Conservation (phyloP, 805 yeast species). For the Candida pseudoglaebosa region DNA sequence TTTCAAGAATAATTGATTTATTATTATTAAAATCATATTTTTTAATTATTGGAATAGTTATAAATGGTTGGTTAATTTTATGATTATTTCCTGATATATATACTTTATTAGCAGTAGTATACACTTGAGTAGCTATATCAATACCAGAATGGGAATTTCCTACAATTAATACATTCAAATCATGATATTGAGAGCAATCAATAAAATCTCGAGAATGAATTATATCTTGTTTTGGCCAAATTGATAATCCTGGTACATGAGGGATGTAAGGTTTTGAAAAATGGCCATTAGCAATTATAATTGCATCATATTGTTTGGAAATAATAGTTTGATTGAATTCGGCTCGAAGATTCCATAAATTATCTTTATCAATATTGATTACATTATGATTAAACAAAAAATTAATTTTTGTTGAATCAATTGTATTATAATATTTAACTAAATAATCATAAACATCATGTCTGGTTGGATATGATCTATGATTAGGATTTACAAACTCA, state of each 20-base stretch:
- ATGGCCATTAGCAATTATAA: slow-evolving; percentile 39
- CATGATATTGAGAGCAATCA: slow-evolving; percentile 21
- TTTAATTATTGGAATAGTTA: slow-evolving; percentile 12
- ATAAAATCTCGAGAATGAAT: slow-evolving; percentile 32
- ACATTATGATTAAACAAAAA: slow-evolving; percentile 14
- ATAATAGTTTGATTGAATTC: too few species aligned
- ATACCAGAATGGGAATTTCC: slow-evolving; percentile 79
- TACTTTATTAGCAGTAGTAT: slow-evolving; percentile 29
- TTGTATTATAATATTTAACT: slow-evolving; percentile 43
- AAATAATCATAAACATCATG: slow-evolving; percentile 60
- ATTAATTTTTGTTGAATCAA: slow-evolving; percentile 10
- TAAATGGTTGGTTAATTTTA: slow-evolving; percentile 37
- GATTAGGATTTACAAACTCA: slow-evolving; percentile 17
- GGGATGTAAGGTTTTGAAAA: slow-evolving; percentile 35
- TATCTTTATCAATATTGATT: slow-evolving; percentile 8
- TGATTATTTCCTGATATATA: slow-evolving; percentile 25
- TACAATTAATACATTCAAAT: slow-evolving; percentile 54
- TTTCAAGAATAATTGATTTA: slow-evolving; percentile 18
- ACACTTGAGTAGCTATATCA: slow-evolving; percentile 64
- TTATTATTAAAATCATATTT: slow-evolving; percentile 25
- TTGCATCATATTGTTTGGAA: slow-evolving; percentile 29
- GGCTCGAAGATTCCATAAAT: too few species aligned
- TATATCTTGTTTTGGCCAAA: slow-evolving; percentile 22
- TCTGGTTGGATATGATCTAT: slow-evolving; percentile 55
- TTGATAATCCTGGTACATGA: slow-evolving; percentile 24